These are phyloP conservation scores for Neurospora sp. DNA, from an alignment of 495 filamentous ascomycete species.

Conservation along the genomic window DNA sequence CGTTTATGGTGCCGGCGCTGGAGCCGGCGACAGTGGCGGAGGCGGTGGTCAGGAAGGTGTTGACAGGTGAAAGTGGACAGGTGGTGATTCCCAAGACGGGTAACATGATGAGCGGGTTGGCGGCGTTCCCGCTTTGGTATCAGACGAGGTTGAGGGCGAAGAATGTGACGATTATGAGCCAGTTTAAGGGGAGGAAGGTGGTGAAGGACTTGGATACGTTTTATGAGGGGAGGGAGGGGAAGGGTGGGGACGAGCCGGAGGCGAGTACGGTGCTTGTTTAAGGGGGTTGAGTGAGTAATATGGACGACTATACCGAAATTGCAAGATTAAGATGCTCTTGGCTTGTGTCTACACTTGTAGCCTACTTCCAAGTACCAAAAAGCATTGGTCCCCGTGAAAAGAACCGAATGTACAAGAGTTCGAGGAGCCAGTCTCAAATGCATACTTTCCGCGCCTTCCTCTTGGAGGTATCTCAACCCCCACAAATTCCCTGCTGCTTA, in stretches of 20 bases:
- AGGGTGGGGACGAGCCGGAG: constrained; percentile 7
- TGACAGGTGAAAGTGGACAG: constrained; percentile 47
- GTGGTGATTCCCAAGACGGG: constrained; percentile 43
- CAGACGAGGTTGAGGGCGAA: constrained; percentile 25
- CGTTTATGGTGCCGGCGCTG: constrained; percentile 46
- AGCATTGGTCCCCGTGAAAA: too few species aligned
- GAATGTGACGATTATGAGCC: constrained; percentile 31
- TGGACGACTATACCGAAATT: too few species aligned
- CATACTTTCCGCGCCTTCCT: too few species aligned
- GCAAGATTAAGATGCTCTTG: too few species aligned
- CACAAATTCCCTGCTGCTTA: background rate
- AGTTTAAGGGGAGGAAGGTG: constrained; percentile 38
- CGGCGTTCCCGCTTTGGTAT: constrained; percentile 38
- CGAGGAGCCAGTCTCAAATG: too few species aligned
- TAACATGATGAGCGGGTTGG: constrained; percentile 21
- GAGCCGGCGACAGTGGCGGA: constrained; percentile 57
- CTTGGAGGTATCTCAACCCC: too few species aligned
- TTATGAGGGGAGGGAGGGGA: constrained; percentile 22
- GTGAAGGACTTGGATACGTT: constrained; percentile 35
- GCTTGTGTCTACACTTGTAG: too few species aligned
- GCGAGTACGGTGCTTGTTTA: constrained; percentile 27
- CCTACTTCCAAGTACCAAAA: too few species aligned
- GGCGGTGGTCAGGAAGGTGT: constrained; percentile 48
- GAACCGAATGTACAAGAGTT: too few species aligned
- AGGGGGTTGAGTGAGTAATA: background rate